phyloP scores from a whole-genome alignment of 1,284 basidiomycete genomes.

The Malassezia furfur region DNA sequence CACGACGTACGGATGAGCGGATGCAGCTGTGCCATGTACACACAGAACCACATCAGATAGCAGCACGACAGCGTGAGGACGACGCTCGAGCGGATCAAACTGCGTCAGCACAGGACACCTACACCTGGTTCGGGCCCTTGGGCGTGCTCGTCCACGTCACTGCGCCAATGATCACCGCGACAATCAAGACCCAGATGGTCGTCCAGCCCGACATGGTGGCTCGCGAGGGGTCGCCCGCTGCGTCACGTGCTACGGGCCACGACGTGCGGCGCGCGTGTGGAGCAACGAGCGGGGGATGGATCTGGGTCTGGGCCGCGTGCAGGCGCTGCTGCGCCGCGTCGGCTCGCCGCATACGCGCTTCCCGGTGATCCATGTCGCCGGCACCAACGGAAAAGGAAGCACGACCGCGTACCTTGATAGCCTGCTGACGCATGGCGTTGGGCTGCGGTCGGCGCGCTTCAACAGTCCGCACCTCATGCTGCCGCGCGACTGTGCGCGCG shows the following conservation, averaged over 20 bases:
- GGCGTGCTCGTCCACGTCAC: slow-evolving; percentile 35
- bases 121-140: slow-evolving; percentile 48
- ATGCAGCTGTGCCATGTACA: slow-evolving; percentile 47
- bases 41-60: slow-evolving; percentile 48
- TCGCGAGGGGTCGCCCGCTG: not conserved
- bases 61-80: slow-evolving; percentile 40
- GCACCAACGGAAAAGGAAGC: slow-evolving; percentile 96
- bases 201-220: slow-evolving; percentile 44
- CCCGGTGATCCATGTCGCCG: slow-evolving; percentile 82
- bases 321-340: slow-evolving; percentile 56
- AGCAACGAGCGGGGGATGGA: slow-evolving; percentile 54
- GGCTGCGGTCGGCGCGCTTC: slow-evolving; percentile 67
- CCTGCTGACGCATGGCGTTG: slow-evolving; percentile 56
- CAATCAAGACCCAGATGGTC: slow-evolving; percentile 37
- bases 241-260: not conserved
- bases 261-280: not conserved
- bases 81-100: slow-evolving; percentile 40
- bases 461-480: slow-evolving; percentile 84
- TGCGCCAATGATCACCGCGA: slow-evolving; percentile 26
- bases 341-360: slow-evolving; percentile 57
- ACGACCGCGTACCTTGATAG: slow-evolving; percentile 74
- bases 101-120: slow-evolving; percentile 19
- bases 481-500: slow-evolving; percentile 65
- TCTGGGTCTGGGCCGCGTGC: slow-evolving; percentile 66
- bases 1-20: slow-evolving; percentile 43